Base-by-base conservation (phyloP, 208 protist species). In the Trypanosoma avium region DNA sequence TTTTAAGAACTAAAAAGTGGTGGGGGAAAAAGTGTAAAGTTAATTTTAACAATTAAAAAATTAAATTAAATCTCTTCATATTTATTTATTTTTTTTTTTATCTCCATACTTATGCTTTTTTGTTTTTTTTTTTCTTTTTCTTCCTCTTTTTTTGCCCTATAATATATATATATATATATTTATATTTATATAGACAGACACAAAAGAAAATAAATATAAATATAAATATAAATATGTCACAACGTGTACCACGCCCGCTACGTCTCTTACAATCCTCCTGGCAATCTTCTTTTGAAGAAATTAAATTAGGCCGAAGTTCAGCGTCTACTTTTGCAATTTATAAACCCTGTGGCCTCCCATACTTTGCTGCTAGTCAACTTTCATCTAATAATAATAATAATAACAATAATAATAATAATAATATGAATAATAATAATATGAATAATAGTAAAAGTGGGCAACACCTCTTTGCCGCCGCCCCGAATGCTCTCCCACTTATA, bases 261-360 rank as follows among this genome's bases (percentile, higher is more conserved):
- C 81, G 85, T 0, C 56, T 84, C 0, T 50, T 92, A 46, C 75
- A 82, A 50, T 76, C 70, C 5, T 69, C 74, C 1, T 54, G n/a
- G 22, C 32, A 33, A 29, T 9, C 26, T 42, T n/a, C 4, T 7
- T 22, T 79, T 26, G 32, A 45, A 15, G 38, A 24, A 50, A 33
- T 17, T 3, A 38, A 5, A 38, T 10, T 13, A 5, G 10, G 10
- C 10, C 10, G 13, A n/a, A 7, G 8, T 35, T 33, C 48, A 21
- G 22, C 57, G 19, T 43, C 48, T 13, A 10, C 52, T 1, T 4
- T 87, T 49, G 73, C 82, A 4, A 64, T 75, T 1, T 87, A 88
- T 68, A 92, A 92, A 42, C 85, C 85, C 0, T 68, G 57, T 55
- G 85, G 85, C 5, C 67, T 92, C 12, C 82, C 80, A 7, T 82